Evolutionary conservation across 2,329 filamentous ascomycete species (phyloP), one percentile per base, ranked within the genome.

Genomic region (Annulohypoxylon truncatum): DNA sequence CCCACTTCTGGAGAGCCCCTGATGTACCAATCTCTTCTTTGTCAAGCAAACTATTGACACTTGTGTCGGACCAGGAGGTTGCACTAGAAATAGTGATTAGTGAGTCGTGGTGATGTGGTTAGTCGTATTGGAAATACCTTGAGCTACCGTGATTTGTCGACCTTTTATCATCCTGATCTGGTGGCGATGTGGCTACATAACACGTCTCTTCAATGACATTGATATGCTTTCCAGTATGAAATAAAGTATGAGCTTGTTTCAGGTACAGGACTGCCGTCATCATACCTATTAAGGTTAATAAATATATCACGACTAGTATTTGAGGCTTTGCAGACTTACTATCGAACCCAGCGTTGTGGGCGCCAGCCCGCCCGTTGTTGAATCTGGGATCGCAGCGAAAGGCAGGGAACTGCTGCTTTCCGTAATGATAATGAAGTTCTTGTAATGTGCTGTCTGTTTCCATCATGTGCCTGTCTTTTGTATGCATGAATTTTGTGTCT

Each of bases 291-390:
- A 1, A 26, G 2, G 42, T 74, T 58, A 71, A 64, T 54, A 15
- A 18, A 29, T 2, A 29, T 12, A 28, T 33, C n/a, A 18, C 8
- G 42, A 31, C 12, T 38, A 38, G 12, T 38, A 53, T 28, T 29
- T 9, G 9, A 15, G 20, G 20, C 15, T 56, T 4, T 4, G 35
- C 26, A 2, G 7, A 69, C 77, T 72, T 73, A 81, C 85, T 88
- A 73, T 90, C 88, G 67, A 83, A 90, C 10, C 87, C 89, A 4
- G 88, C 88, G 70, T 89, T 83, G 59, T 90, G 88, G 8, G 64
- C 69, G 1, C 44, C 20, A 1, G 31, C 44, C n/a, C 75, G 66
- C 50, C 73, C 61, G 40, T 79, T 76, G 47, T 22, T 55, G 28
- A 28, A 46, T n/a, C 0, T 77, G 79, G 28, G 76, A 71, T 18